Base-by-base conservation (phyloP, 306 rosid genomes). In the Malus orientalis region DNA sequence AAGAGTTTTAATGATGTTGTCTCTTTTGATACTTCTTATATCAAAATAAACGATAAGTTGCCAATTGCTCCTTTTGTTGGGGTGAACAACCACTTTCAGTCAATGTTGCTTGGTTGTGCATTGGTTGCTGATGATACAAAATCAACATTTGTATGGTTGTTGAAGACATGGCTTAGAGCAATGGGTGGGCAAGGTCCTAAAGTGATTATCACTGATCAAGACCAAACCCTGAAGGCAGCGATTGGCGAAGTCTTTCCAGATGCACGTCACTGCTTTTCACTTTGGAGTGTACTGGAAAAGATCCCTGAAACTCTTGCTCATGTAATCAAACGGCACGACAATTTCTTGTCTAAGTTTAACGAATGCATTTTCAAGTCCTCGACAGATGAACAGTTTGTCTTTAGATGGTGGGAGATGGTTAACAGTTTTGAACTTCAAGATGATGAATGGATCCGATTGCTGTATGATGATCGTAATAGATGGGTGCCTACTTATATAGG, bases 111-210 rank as follows among this genome's bases (percentile, higher is more conserved):
- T 64, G 98, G 98, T 75, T 93, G 98, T 84, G 95, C 97, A 49
- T 76, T 93, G 87, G 74, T 91, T 81, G 90, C 89, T 5, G 97
- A 93, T 80, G 92, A 86, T 83, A 84, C 88, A 59, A 89, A 91
- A 81, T 80, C 93, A 30, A 91, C 98, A 70, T 91, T 81, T 87
- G 86, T 86, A 76, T 93, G 98, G 98, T 77, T 93, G 80, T 76
- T 93, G 92, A 93, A 86, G 89, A 88, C 97, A 25, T 91, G 98
- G 98, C 96, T 89, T 77, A 84, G 97, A 87, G 98, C 98, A 68
- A 93, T 93, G 97, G 85, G 89, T 19, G 97, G 93, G 80, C 82
- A 76, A 85, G 86, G 86, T 81, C 96, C 98, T 47, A 93, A 87
- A 83, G 89, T 88, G 74, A 85, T 93, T 61, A 87, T 91, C 75